Evolutionary conservation across 2,329 filamentous ascomycete genomes (phyloP), one percentile per base, ranked within the genome.

Genomic region (Trichoderma endophyticum): DNA sequence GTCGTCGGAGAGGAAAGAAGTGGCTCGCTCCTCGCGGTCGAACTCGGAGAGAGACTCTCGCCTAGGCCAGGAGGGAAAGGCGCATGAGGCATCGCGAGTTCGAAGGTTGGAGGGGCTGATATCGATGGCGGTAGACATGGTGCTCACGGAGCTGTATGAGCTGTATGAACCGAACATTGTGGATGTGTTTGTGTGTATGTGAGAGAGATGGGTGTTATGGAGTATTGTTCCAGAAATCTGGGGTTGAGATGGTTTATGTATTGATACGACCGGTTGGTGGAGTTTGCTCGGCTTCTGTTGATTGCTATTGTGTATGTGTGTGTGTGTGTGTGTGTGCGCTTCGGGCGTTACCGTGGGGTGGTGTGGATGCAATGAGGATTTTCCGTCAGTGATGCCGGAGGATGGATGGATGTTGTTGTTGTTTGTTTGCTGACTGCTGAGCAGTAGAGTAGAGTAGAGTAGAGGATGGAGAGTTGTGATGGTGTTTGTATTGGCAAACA

Each of bases 1-100:
- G 80, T 91, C 89, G 82, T 91, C 89, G 56, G 88, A 89, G 74
- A 91, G 83, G 80, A 85, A 89, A 0, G 87, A 87, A 3, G 86
- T 86, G 21, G 87, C 84, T 72, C 85, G 84, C 75, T 83, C 80
- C 72, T 80, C 79, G 69, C 78, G 77, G 75, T 82, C 79, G 69
- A 80, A 80, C 74, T 83, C 82, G 66, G 82, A 82, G 73, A 89
- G 84, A 51, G 86, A 87, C 18, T 84, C 82, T 56, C 87, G 83
- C 72, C 87, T 84, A 30, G 87, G 87, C 88, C 88, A 90, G 28
- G 86, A 88, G 32, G 88, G 88, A 75, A 85, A 89, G 30, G 87
- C 88, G 80, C 87, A 89, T 48, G 80, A 80, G 32, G 82, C 79
- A 75, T 85, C 84, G 75, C 82, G 80, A 56, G 79, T 79, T 75